Base-by-base conservation (phyloP, 2,329 filamentous ascomycete genomes). In the Diaporthe humulicola region DNA sequence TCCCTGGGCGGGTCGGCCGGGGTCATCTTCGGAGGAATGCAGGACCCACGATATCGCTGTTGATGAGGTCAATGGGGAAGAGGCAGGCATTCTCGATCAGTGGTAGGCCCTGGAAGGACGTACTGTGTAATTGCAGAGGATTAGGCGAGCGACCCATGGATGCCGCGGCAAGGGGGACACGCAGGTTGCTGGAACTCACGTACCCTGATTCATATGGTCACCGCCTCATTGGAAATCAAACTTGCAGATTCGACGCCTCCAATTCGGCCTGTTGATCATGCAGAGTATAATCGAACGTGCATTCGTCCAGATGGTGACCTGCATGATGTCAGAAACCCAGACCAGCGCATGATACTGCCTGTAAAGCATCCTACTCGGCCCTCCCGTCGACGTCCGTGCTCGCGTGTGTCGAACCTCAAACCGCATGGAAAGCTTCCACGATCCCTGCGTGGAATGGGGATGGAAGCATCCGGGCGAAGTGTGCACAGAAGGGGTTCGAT, bases 361-460 rank as follows among this genome's bases (percentile, higher is more conserved):
- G 64, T 69, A 69, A 69, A 69, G 54, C 64, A 69, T 69, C 64
- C 64, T 67, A 67, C 64, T 67, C 64, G 64, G 64, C 64, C 33
- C 64, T 52, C 45, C 64, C 64, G 64, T 67, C 30, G 45, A 52
- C 45, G 64, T 67, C 64, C 30, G 57, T 71, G 67, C 67, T 71
- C 57, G 57, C 48, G 38, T 70, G 69, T 70, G 61, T 69, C 71
- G 50, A 42, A 69, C 71, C 48, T 73, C 71, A 58, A 57, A 70
- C 33, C n/a, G 52, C 22, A 54, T 45, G 56, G n/a, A 30, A 64
- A 70, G 58, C 76, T 78, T 78, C 79, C 64, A 76, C 60, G 19
- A 79, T 74, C 78, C 79, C 79, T 79, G 78, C 77, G 75, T 78
- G 60, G 79, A 80, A 81, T 73, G 58, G n/a, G 54, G 52, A 69